Percentiles rank a stretch among this genome's conserved stretches.
Conservation (phyloP, 257 asterid species). For the Osmanthus fragrans region DNA sequence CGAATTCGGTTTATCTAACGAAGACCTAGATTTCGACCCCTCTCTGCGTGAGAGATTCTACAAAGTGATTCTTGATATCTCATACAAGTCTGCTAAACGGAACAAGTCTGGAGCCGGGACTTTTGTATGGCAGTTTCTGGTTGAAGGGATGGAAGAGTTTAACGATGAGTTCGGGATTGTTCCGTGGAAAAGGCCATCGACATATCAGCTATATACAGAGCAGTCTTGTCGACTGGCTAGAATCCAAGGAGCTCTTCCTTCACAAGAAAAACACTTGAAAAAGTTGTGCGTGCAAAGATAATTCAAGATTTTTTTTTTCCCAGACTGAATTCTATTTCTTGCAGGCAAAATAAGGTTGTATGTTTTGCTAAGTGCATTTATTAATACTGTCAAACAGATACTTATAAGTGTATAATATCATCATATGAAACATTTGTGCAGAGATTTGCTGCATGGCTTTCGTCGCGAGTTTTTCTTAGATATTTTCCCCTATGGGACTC, state of each 20-base stretch:
- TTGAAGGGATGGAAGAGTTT: conserved; percentile 81
- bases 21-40: conserved; percentile 69
- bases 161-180: conserved; percentile 87
- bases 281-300: conserved; percentile 50
- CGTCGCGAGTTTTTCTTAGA: too few relatives aligned
- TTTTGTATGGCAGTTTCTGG: conserved; percentile 90
- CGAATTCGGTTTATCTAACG: conserved; percentile 81
- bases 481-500: too few relatives aligned
- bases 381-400: neutral
- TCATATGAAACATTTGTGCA: neutral
- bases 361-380: neutral
- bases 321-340: conserved; percentile 6
- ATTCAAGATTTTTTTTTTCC: conserved; percentile 4
- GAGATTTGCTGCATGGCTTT: neutral
- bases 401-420: neutral
- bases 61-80: conserved; percentile 70
- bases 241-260: conserved; percentile 79
- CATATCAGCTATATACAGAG: conserved; percentile 63
- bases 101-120: conserved; percentile 81
- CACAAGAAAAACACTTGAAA: conserved; percentile 63
- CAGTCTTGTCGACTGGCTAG: conserved; percentile 86
- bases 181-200: conserved; percentile 75
- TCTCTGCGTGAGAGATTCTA: conserved; percentile 62
- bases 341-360: neutral
- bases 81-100: conserved; percentile 68